These are phyloP conservation scores for Tulasnella sp. DNA, from an alignment of 768 basidiomycete species.

Conservation along the genomic window DNA sequence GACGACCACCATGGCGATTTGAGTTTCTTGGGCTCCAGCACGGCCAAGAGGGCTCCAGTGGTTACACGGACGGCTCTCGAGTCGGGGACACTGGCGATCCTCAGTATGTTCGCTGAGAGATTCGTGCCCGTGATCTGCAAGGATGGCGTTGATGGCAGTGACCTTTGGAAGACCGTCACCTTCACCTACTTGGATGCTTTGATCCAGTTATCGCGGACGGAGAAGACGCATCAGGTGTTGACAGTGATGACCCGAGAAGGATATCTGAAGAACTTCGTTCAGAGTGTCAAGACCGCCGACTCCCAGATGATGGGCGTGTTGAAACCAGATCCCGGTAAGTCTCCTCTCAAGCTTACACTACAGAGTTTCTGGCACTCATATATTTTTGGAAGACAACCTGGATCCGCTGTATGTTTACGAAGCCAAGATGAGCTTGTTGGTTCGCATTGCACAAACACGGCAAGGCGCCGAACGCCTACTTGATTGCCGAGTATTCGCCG, in stretches of 20 bases:
- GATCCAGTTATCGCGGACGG: slow-evolving; percentile 54
- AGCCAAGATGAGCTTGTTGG: slow-evolving; percentile 82
- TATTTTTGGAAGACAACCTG: slow-evolving; percentile 62
- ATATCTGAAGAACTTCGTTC: slow-evolving; percentile 68
- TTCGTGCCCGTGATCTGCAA: slow-evolving; percentile 61
- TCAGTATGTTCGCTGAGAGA: slow-evolving; percentile 61
- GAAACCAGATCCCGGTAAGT: slow-evolving; percentile 79
- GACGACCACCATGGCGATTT: slow-evolving; percentile 3
- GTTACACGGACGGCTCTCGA: slow-evolving; percentile 37
- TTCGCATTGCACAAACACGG: slow-evolving; percentile 71
- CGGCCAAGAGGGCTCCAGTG: not conserved
- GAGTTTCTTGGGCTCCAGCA: not conserved
- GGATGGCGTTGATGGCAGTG: slow-evolving; percentile 91
- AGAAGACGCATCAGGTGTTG: slow-evolving; percentile 56
- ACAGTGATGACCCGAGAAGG: slow-evolving; percentile 57
- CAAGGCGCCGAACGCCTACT: slow-evolving; percentile 76
- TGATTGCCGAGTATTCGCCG: slow-evolving; percentile 61
- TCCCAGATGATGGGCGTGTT: slow-evolving; percentile 58
- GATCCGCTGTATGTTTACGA: slow-evolving; percentile 92
- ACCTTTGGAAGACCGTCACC: slow-evolving; percentile 94
- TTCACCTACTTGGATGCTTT: slow-evolving; percentile 83
- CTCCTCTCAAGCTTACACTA: not conserved
- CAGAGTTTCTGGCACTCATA: not conserved
- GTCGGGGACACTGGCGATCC: slow-evolving; percentile 47
- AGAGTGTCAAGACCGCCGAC: slow-evolving; percentile 76